Percentiles rank a stretch among this genome's conserved stretches.
Conservation (phyloP, 345 rosid species). For the Sonneratia alba region DNA sequence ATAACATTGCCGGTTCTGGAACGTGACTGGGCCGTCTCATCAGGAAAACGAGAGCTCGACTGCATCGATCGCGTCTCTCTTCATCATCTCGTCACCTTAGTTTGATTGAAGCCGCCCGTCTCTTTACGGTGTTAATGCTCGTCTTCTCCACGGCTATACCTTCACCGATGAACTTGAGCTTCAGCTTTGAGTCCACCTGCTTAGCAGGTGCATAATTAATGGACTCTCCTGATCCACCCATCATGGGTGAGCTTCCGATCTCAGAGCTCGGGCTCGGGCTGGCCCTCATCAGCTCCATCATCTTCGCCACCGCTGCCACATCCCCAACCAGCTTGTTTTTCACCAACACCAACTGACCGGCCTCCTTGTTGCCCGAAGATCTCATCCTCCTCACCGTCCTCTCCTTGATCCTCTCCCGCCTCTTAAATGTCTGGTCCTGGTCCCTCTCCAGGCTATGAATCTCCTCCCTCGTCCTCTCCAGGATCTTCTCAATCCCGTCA, state of each 20-base stretch:
- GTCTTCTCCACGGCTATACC: not conserved
- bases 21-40: not conserved
- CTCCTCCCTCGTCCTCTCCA: conserved; percentile 6
- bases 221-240: not conserved
- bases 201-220: not conserved
- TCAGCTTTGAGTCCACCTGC: conserved; percentile 4
- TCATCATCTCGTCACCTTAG: not conserved
- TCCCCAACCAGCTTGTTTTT: conserved; percentile 4
- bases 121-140: not conserved
- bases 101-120: not conserved
- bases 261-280: not conserved
- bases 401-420: conserved; percentile 8
- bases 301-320: conserved; percentile 11
- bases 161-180: not conserved
- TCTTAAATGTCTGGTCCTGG: conserved; percentile 4
- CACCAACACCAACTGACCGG: not conserved
- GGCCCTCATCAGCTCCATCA: conserved; percentile 7
- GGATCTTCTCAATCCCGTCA: conserved; percentile 3
- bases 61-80: not conserved
- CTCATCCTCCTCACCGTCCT: conserved; percentile 2
- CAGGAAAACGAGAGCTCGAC: not conserved
- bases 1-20: not conserved
- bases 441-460: conserved; percentile 7
- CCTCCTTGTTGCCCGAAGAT: not conserved
- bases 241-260: not conserved